Evolutionary conservation across 2,329 filamentous ascomycete species (phyloP), one percentile per base, ranked within the genome.

Genomic region (Apiospora pterosperma): DNA sequence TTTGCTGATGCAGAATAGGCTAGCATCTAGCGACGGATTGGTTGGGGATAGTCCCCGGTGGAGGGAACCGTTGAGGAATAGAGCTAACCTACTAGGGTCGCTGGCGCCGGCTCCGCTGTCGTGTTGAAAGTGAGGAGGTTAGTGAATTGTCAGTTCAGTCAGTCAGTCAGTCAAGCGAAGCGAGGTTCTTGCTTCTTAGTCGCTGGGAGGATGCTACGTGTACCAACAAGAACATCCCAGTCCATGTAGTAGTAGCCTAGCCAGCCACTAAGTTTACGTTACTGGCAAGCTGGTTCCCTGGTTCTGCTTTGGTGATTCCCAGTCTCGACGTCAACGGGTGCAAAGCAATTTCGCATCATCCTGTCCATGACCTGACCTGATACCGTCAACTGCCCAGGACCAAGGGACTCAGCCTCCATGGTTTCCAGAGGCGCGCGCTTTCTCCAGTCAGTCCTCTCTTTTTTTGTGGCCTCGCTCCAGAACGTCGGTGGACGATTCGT

Each of bases 351-450:
- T 55, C 48, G 48, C 28, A 16, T 55, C 25, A 55, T 55, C 14
- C 48, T 34, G 48, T 34, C 48, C 14, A 55, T 55, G 48, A 55
- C 25, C 48, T 55, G 48, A 55, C 34, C 25, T 39, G 38, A 60
- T 60, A 19, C 58, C 58, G 38, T 25, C 58, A 60, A 34, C 44
- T 28, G 44, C 23, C 44, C 44, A 55, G 31, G 48, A 55, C 48
- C 25, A 31, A 28, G 48, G 23, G 5, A 48, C 61, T 61, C 58
- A 58, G 64, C 64, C 55, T 52, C 64, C 12, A 31, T 14, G 25
- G 55, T 65, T 63, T 65, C 64, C 41, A 63, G 62, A 63, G 36
- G 64, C 64, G 64, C 64, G 64, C 64, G 63, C 61, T 34, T 61
- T 41, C 42, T 55, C 52, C 39, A 52, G 31, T 59, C 38, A 48